phyloP scores from a whole-genome alignment of 768 basidiomycete genomes.

The Kwoniella botswanensis region DNA sequence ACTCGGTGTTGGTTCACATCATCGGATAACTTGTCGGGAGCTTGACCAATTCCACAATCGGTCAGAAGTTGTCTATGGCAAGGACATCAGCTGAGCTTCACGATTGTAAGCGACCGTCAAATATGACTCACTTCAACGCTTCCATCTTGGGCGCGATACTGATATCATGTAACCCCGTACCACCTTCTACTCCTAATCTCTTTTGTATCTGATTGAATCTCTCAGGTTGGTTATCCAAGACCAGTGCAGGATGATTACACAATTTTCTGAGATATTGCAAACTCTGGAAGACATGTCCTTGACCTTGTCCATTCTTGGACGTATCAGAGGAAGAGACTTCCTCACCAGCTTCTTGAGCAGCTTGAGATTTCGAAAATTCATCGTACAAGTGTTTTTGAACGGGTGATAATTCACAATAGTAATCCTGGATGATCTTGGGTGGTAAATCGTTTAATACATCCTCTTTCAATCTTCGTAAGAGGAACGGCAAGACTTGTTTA shows the following conservation, averaged over 20 bases:
- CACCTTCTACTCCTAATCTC: conserved; percentile 5
- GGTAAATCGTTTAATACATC: conserved; percentile 94
- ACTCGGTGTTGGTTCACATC: conserved; percentile 89
- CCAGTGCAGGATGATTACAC: conserved; percentile 94
- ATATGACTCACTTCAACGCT: conserved; percentile 74
- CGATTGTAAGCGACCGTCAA: too few relatives aligned
- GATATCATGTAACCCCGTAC: conserved; percentile 68
- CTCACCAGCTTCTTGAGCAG: conserved; percentile 68
- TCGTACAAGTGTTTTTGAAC: conserved; percentile 94
- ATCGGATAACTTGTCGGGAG: conserved; percentile 70
- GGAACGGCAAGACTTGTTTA: conserved; percentile 98
- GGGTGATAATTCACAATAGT: conserved; percentile 95
- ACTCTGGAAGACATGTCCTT: conserved; percentile 94
- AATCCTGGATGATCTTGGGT: conserved; percentile 99
- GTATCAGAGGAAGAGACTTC: conserved; percentile 63
- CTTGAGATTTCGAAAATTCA: conserved; percentile 83
- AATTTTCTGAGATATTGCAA: conserved; percentile 95
- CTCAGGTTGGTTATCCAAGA: conserved; percentile 72
- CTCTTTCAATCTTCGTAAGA: conserved; percentile 93
- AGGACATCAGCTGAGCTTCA: too few relatives aligned
- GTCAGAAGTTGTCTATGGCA: conserved; percentile 78
- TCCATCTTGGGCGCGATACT: conserved; percentile 91
- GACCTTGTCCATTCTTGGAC: conserved; percentile 57
- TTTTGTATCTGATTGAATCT: conserved; percentile 65
- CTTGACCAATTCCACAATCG: conserved; percentile 88